Percentiles rank a stretch among this genome's conserved stretches.
Evolutionary conservation across 257 asterid genomes (phyloP).

Genomic region (Nicotiana undulata): DNA sequence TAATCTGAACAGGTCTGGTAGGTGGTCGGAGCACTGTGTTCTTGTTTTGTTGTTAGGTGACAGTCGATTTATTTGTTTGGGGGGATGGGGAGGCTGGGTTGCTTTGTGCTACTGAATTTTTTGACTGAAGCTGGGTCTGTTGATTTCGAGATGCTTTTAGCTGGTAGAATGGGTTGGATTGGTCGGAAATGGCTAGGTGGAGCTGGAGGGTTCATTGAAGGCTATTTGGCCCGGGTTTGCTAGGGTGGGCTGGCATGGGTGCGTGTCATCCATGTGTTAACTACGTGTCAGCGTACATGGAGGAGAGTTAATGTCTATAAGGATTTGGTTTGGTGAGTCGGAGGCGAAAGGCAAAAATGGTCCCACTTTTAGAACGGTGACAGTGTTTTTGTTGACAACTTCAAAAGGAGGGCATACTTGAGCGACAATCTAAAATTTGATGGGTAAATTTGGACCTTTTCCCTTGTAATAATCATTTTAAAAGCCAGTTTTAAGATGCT

Average conservation of each 20-base stretch:
- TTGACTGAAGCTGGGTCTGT: not conserved
- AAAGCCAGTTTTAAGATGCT: not conserved
- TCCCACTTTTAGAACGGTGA: not conserved
- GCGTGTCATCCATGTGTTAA: not conserved
- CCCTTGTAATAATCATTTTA: not conserved
- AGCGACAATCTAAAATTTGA: not conserved
- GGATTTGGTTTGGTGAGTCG: not conserved
- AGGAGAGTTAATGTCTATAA: not conserved
- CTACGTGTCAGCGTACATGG: not conserved
- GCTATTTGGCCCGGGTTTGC: not conserved
- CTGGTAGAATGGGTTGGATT: not conserved
- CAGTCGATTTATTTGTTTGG: no score
- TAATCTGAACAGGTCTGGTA: not conserved
- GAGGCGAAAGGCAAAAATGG: not conserved
- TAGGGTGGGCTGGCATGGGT: not conserved
- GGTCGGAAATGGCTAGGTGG: not conserved
- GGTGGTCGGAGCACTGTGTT: not conserved
- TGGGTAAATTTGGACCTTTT: not conserved
- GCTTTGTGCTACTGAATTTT: not conserved
- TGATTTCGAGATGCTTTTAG: not conserved
- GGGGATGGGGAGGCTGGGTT: not conserved
- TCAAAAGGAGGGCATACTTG: not conserved
- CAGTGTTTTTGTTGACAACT: not conserved
- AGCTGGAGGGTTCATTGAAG: not conserved
- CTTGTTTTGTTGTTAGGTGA: not conserved